phyloP scores from a whole-genome alignment of 2,329 filamentous ascomycete species.

The Aureobasidium sp. region DNA sequence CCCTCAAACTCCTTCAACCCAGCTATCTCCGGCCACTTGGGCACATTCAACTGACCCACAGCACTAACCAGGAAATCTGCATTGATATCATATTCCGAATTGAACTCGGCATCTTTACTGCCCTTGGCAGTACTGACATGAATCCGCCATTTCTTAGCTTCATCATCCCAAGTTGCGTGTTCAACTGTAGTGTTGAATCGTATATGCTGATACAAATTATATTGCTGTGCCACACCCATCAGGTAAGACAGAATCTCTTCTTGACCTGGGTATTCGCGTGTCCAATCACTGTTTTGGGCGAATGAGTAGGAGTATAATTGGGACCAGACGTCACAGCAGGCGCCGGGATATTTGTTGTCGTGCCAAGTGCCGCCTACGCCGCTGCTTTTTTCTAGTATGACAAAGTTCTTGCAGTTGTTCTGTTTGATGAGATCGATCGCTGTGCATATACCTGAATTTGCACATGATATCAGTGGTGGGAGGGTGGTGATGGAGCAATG shows the following conservation, averaged over 20 bases:
- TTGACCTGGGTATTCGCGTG: slow-evolving; percentile 52
- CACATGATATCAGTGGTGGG: no score
- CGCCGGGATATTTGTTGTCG: slow-evolving; percentile 47
- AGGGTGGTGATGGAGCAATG: neutral
- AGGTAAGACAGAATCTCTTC: slow-evolving; percentile 55
- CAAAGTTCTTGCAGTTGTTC: slow-evolving; percentile 48
- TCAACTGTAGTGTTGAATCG: slow-evolving; percentile 51
- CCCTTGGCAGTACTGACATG: slow-evolving; percentile 43
- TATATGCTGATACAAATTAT: slow-evolving; percentile 50
- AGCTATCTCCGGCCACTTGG: slow-evolving; percentile 43
- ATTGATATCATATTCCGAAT: slow-evolving; percentile 45
- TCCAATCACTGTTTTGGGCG: slow-evolving; percentile 51
- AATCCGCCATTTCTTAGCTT: slow-evolving; percentile 44
- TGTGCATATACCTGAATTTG: slow-evolving; percentile 40
- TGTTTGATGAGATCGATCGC: slow-evolving; percentile 51
- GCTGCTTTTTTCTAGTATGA: slow-evolving; percentile 51
- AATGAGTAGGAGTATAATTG: slow-evolving; percentile 55
- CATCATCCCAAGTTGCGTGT: slow-evolving; percentile 49
- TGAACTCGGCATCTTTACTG: slow-evolving; percentile 50
- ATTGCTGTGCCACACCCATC: slow-evolving; percentile 46
- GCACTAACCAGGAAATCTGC: slow-evolving; percentile 52
- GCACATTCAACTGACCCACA: slow-evolving; percentile 53
- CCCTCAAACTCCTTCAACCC: slow-evolving; percentile 45
- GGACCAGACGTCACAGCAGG: slow-evolving; percentile 40
- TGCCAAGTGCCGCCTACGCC: slow-evolving; percentile 39